A percentile compares a stretch with the other conserved stretches of the same genome.
Evolutionary conservation across 257 asterid species (phyloP).

Genomic region (Solanum sejunctum): DNA sequence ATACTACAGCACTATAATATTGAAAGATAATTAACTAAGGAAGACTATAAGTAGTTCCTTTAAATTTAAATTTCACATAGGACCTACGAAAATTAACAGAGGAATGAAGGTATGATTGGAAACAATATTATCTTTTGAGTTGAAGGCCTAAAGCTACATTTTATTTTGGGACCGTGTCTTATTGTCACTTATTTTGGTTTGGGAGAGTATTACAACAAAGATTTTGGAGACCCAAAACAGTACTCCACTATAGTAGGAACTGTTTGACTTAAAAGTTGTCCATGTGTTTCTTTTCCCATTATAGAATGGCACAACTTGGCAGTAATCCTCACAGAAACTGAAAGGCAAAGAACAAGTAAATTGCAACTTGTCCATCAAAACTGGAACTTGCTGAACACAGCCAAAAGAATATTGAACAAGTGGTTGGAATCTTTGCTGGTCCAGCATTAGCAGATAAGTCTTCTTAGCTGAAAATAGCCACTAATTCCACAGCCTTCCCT

Average conservation of each 20-base stretch:
- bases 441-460: background rate
- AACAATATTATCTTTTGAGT: no score
- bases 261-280: background rate
- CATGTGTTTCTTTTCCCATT: background rate
- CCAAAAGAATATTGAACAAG: background rate
- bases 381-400: background rate
- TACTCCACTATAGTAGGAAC: background rate
- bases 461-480: background rate
- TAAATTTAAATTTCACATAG: no score
- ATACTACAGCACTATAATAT: no score
- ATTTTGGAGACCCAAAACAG: background rate
- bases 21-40: no score
- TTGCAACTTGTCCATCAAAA: background rate
- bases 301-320: background rate
- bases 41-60: no score
- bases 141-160: no score
- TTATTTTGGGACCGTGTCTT: background rate
- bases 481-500: background rate
- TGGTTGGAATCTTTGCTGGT: background rate
- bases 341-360: background rate
- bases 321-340: background rate
- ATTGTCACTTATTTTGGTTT: background rate
- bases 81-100: no score
- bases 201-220: background rate
- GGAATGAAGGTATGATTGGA: no score